A percentile compares a stretch with the other conserved stretches of the same genome.
Conservation (phyloP, 1,284 basidiomycete species). For the Ustilago trichophora region DNA sequence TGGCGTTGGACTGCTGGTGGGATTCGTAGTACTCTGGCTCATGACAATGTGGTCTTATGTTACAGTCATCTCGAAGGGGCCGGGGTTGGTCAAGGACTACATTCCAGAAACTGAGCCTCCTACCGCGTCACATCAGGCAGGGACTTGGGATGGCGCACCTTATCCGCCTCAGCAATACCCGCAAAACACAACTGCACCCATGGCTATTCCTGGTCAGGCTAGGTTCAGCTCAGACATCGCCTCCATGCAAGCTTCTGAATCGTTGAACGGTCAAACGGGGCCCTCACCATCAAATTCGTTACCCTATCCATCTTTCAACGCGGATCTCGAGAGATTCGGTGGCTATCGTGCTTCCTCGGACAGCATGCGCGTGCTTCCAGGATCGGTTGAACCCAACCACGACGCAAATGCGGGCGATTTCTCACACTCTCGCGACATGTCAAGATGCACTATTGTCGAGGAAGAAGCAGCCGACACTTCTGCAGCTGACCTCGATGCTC, state of each 20-base stretch:
- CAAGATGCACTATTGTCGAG: slow-evolving; percentile 2
- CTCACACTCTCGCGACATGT: slow-evolving; percentile 10
- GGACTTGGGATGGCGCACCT: background rate
- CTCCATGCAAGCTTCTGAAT: background rate
- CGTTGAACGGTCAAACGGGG: background rate
- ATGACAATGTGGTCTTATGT: slow-evolving; percentile 60
- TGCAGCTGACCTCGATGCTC: slow-evolving; percentile 7
- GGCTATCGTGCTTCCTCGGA: slow-evolving; percentile 32
- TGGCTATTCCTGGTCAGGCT: slow-evolving; percentile 14
- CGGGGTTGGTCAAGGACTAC: slow-evolving; percentile 58
- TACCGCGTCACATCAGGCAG: background rate
- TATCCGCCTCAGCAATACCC: background rate
- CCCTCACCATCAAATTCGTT: slow-evolving; percentile 1
- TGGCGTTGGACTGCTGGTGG: slow-evolving; percentile 54
- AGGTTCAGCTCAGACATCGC: background rate
- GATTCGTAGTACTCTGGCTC: slow-evolving; percentile 54
- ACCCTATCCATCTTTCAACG: slow-evolving; percentile 31
- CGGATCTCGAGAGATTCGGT: slow-evolving; percentile 31
- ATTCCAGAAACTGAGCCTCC: slow-evolving; percentile 33
- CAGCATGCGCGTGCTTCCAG: slow-evolving; percentile 44
- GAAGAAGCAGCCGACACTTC: slow-evolving; percentile 11
- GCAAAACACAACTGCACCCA: slow-evolving; percentile 6
- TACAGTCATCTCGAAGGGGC: slow-evolving; percentile 46
- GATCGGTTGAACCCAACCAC: slow-evolving; percentile 30
- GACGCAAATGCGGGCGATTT: slow-evolving; percentile 1